Conservation (phyloP, 1,284 basidiomycete species). For the Stereum hirsutum region DNA sequence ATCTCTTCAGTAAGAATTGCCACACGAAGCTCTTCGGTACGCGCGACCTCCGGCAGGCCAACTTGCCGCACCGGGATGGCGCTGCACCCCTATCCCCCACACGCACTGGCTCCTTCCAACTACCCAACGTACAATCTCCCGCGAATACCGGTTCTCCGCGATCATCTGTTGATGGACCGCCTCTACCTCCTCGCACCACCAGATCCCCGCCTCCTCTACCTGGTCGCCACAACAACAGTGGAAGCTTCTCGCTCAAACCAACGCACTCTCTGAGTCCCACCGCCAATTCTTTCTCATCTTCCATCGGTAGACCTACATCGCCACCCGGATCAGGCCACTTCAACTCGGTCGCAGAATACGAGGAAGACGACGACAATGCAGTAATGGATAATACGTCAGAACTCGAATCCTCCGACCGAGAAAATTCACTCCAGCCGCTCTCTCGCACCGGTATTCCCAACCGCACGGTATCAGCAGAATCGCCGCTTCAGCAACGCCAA, state of each 20-base stretch:
- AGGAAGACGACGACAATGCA: constrained; percentile 6
- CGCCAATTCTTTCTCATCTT: no score
- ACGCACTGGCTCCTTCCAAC: constrained; percentile 15
- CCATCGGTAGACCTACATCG: constrained; percentile 3
- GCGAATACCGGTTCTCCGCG: constrained; percentile 8
- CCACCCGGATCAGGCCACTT: constrained; percentile 4
- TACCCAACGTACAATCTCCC: constrained; percentile 11
- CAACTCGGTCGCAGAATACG: constrained; percentile 4
- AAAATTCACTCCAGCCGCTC: no score
- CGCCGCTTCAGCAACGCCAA: no score
- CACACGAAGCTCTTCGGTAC: constrained; percentile 68
- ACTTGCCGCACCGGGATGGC: constrained; percentile 45
- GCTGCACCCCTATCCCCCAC: constrained; percentile 13
- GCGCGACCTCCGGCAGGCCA: constrained; percentile 63
- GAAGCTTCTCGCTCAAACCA: constrained; percentile 21
- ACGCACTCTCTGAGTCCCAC: constrained; percentile 23
- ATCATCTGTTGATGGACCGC: neutral
- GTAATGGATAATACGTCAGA: no score
- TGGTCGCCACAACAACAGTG: neutral
- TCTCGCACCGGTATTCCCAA: no score
- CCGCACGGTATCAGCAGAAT: no score
- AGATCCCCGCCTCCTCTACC: constrained; percentile 16
- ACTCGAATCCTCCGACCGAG: no score
- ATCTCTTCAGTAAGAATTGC: constrained; percentile 58
- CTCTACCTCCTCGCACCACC: constrained; percentile 1